Evolutionary conservation across 208 protist species (phyloP).

Genomic region (Herpetomonas samuelpessoai): DNA sequence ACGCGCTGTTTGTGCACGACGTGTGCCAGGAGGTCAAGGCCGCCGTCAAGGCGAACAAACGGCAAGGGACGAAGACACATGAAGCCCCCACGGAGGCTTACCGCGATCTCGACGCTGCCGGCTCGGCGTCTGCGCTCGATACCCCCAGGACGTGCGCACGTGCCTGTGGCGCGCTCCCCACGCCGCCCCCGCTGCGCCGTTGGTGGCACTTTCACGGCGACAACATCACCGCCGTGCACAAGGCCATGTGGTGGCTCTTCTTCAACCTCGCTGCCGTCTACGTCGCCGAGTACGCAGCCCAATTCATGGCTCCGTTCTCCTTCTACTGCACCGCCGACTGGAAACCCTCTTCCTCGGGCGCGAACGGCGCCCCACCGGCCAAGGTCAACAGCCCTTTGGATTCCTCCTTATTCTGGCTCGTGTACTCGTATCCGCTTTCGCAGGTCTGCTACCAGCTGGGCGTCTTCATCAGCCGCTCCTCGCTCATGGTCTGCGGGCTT

Average conservation of each 20-base stretch:
- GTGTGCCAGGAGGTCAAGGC: too few species aligned
- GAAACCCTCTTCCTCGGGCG: constrained; percentile 33
- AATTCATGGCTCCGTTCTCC: constrained; percentile 82
- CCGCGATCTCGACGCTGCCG: too few species aligned
- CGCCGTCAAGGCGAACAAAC: too few species aligned
- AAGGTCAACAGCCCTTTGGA: too few species aligned
- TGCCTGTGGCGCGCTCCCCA: too few species aligned
- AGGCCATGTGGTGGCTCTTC: constrained; percentile 64
- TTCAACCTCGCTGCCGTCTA: constrained; percentile 83
- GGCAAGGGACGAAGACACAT: too few species aligned
- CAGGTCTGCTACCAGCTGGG: constrained; percentile 92
- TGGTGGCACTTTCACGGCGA: constrained; percentile 49
- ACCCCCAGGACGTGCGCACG: too few species aligned
- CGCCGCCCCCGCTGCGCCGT: constrained; percentile 18
- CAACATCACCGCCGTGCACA: constrained; percentile 40
- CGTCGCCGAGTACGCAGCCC: constrained; percentile 83
- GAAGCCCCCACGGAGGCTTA: too few species aligned
- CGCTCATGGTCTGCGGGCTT: constrained; percentile 60
- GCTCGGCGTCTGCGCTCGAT: too few species aligned
- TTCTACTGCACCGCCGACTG: constrained; percentile 46
- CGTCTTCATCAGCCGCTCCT: constrained; percentile 85
- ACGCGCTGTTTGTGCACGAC: too few species aligned
- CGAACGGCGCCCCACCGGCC: too few species aligned
- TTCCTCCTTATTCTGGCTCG: too few species aligned
- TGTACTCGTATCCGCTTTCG: constrained; percentile 76